Conservation (phyloP, 1,284 basidiomycete species). For the Wallemia hederae region DNA sequence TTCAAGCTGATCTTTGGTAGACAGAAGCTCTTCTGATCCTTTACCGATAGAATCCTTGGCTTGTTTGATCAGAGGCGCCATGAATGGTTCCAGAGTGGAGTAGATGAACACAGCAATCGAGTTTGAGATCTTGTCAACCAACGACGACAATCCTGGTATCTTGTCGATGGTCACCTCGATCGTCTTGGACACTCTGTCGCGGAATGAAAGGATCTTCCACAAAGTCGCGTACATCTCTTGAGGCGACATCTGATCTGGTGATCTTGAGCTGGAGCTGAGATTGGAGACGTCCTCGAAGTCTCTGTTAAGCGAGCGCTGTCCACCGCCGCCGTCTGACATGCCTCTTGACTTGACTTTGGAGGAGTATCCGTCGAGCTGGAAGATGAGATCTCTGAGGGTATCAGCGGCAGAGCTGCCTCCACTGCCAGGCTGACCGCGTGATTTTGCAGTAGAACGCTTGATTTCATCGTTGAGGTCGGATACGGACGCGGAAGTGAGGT, state of each 20-base stretch:
- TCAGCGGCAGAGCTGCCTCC: constrained; percentile 6
- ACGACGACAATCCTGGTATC: constrained; percentile 25
- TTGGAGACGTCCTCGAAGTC: constrained; percentile 47
- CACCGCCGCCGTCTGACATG: constrained; percentile 15
- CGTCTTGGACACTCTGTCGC: constrained; percentile 54
- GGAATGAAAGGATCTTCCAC: constrained; percentile 62
- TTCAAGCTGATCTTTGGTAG: constrained; percentile 3
- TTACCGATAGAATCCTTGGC: neutral
- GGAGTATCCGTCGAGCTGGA: constrained; percentile 23
- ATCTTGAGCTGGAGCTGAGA: constrained; percentile 31
- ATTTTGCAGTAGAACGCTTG: constrained; percentile 17
- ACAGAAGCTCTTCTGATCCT: neutral
- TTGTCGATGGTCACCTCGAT: constrained; percentile 57
- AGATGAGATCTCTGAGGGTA: constrained; percentile 10
- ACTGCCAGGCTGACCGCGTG: constrained; percentile 6
- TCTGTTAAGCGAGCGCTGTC: constrained; percentile 17
- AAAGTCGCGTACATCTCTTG: constrained; percentile 56
- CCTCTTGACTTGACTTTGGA: constrained; percentile 25
- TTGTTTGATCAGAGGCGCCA: neutral
- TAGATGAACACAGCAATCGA: constrained; percentile 25
- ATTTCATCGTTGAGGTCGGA: constrained; percentile 58
- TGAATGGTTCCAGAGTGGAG: neutral
- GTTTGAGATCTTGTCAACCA: constrained; percentile 59
- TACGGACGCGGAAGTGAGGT: constrained; percentile 42
- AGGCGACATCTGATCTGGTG: constrained; percentile 51